Evolutionary conservation across 768 basidiomycete genomes (phyloP).

Genomic region (Boletus subcaerulescens): DNA sequence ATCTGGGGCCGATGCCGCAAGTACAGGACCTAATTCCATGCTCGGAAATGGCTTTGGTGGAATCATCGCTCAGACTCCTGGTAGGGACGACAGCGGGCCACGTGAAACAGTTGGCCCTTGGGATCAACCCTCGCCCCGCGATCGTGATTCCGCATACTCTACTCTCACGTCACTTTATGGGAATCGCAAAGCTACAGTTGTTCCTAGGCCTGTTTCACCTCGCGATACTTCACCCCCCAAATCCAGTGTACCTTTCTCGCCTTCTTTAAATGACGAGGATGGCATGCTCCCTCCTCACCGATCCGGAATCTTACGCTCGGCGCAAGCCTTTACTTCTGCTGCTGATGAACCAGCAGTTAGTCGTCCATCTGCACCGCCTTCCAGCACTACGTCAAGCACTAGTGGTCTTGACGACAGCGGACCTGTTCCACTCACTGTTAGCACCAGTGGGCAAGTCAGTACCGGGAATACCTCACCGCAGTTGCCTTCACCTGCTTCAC

Average conservation of each 20-base stretch:
- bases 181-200: constrained; percentile 21
- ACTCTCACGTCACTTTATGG: constrained; percentile 28
- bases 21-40: constrained; percentile 17
- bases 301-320: constrained; percentile 26
- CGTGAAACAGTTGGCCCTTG: constrained; percentile 32
- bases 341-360: constrained; percentile 25
- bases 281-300: constrained; percentile 34
- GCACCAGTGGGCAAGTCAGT: constrained; percentile 39
- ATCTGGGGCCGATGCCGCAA: constrained; percentile 16
- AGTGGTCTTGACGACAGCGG: constrained; percentile 39
- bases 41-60: constrained; percentile 23
- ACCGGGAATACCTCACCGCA: constrained; percentile 57
- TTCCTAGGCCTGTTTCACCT: constrained; percentile 28
- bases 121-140: constrained; percentile 33
- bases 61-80: constrained; percentile 25
- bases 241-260: constrained; percentile 20
- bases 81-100: constrained; percentile 23
- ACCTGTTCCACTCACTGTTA: constrained; percentile 40
- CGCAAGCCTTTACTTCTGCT: constrained; percentile 21
- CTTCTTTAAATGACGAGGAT: constrained; percentile 27
- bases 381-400: constrained; percentile 41
- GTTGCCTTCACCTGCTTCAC: constrained; percentile 72
- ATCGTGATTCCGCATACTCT: constrained; percentile 28
- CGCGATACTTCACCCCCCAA: constrained; percentile 28
- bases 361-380: constrained; percentile 35